Conservation (phyloP, 306 rosid species). For the Fagus sylvatica region DNA sequence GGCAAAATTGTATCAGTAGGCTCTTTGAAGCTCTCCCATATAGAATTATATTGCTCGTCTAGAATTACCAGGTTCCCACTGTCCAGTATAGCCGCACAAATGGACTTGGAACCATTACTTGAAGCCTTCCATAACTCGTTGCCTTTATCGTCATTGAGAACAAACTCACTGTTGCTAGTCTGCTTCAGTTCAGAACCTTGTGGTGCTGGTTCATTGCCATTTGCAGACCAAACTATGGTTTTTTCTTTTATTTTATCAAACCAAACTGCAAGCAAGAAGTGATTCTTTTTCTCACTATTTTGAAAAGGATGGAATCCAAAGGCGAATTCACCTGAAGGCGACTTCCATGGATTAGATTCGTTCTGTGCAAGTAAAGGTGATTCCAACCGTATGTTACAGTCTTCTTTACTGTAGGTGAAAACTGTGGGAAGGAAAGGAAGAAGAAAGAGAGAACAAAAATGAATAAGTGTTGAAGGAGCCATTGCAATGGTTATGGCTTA, state of each 20-base stretch:
- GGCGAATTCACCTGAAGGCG: too few relatives aligned
- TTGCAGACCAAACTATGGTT: conserved; percentile 38
- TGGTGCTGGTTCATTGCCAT: conserved; percentile 20
- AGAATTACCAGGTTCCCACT: conserved; percentile 29
- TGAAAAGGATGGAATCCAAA: too few relatives aligned
- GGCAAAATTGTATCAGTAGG: conserved; percentile 35
- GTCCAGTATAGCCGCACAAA: conserved; percentile 14
- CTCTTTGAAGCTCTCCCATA: conserved; percentile 39
- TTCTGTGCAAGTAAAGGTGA: rapidly evolving
- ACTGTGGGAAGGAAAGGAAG: not conserved
- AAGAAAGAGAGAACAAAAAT: not conserved
- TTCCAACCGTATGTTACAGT: rapidly evolving
- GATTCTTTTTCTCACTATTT: not conserved
- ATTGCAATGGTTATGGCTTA: not conserved
- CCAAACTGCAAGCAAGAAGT: conserved; percentile 27
- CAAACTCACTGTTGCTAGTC: not conserved
- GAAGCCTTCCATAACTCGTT: conserved; percentile 1
- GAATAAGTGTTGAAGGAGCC: not conserved
- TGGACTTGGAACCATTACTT: not conserved
- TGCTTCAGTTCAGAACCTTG: conserved; percentile 15
- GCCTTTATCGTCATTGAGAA: not conserved
- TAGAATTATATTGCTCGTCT: not conserved
- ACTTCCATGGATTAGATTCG: rapidly evolving
- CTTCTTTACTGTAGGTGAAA: not conserved
- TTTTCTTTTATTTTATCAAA: conserved; percentile 5